These are phyloP conservation scores for Lathyrus oleraceus DNA, from an alignment of 306 rosid species.

Conservation along the genomic window DNA sequence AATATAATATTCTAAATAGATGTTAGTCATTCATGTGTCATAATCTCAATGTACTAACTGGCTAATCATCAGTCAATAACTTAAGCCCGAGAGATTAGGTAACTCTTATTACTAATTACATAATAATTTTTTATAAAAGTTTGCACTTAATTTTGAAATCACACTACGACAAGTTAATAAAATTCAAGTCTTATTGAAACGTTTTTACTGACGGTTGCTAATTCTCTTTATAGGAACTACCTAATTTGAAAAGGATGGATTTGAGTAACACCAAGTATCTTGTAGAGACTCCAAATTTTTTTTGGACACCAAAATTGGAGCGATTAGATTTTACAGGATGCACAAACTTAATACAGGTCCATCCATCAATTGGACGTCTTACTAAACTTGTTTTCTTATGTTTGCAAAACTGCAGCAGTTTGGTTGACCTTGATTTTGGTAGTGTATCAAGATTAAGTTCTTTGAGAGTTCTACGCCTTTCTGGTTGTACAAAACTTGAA, in stretches of 20 bases:
- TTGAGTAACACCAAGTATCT: slow-evolving; percentile 28
- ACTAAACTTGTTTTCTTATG: slow-evolving; percentile 9
- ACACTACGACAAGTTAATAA: no score
- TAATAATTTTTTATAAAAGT: no score
- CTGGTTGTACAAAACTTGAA: slow-evolving; percentile 17
- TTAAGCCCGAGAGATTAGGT: no score
- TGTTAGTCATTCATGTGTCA: no score
- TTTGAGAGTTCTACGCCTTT: slow-evolving; percentile 1
- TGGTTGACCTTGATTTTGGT: background rate
- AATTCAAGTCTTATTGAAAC: background rate
- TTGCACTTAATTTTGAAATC: no score
- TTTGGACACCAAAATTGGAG: background rate
- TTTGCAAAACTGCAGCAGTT: slow-evolving; percentile 3
- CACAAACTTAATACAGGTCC: background rate
- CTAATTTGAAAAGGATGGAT: slow-evolving; percentile 1
- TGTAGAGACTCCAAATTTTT: slow-evolving; percentile 1
- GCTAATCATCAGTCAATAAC: no score
- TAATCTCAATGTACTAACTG: no score
- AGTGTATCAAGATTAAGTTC: background rate
- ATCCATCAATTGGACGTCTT: background rate
- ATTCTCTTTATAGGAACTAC: background rate
- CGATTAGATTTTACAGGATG: background rate
- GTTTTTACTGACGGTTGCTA: background rate
- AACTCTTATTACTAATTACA: no score
- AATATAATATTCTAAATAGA: no score